Evolutionary conservation across 371 early-diverging fungal genomes (phyloP), one percentile per base, ranked within the genome.

Genomic region (Mucor circinelloides): DNA sequence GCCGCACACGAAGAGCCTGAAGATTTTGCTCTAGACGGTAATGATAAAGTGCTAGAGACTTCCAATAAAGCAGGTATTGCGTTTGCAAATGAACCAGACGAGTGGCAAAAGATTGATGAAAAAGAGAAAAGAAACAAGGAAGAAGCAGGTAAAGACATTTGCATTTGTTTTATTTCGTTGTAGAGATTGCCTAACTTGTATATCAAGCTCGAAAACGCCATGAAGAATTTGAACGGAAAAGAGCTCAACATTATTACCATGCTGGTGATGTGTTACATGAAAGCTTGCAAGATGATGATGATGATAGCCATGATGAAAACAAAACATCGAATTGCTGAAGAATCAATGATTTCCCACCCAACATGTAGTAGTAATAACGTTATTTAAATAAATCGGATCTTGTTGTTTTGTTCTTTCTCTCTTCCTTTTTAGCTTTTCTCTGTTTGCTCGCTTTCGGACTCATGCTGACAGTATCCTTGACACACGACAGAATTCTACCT

Each of bases 181-280:
- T 36, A n/a, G 10, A 40, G 6, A 59, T 36, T 10, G 19, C 28
- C 19, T 42, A 31, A 28, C 28, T 1, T 28, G 19, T 25, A 32
- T 34, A 0, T 32, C 15, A 42, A 61, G 85, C 75, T 40, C 79
- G 67, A 36, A 77, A 72, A 38, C 73, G 79, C 15, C 86, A 88
- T 60, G 79, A 81, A 52, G 85, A 85, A 76, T 95, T 95, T 78
- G 88, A 87, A 60, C 74, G 76, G 59, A 73, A 89, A 67, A 81
- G 95, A 32, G 83, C 93, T 9, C 74, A 90, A 60, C 95, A 95
- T 74, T 95, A 95, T 79, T 89, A 90, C 25, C 84, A 85, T 17
- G 67, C 70, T 9, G 80, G 78, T 15, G 80, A 84, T 27, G 83
- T 80, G 8, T 77, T 81, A 0, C 48, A 57, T 62, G 13, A 56